Conservation (phyloP, 2,329 filamentous ascomycete species). For the Chaetomiaceae sp. region DNA sequence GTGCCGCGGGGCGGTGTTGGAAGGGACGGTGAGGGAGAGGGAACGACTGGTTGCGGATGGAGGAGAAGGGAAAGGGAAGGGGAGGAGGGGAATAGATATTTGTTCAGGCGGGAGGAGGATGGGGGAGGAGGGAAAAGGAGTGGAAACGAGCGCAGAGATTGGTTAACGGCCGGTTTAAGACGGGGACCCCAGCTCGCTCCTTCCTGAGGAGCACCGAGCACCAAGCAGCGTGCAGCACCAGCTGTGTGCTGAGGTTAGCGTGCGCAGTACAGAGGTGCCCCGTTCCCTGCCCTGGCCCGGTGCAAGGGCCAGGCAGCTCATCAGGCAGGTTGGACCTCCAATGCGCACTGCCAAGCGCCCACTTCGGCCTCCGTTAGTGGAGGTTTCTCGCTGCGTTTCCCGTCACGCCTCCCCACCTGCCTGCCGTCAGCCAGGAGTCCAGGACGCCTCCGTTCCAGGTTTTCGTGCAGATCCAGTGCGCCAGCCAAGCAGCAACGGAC, state of each 20-base stretch:
- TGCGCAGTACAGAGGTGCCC: too few relatives aligned
- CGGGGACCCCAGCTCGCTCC: slow-evolving; percentile 28
- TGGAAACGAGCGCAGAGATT: slow-evolving; percentile 42
- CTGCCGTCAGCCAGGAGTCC: too few relatives aligned
- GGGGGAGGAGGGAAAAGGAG: slow-evolving; percentile 48
- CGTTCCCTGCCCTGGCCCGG: slow-evolving; percentile 20
- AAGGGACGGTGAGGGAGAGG: slow-evolving; percentile 45
- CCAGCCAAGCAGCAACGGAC: slow-evolving; percentile 14
- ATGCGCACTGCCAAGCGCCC: too few relatives aligned
- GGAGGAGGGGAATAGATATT: slow-evolving; percentile 39
- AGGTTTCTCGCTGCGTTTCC: too few relatives aligned
- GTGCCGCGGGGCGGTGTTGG: slow-evolving; percentile 29
- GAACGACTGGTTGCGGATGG: slow-evolving; percentile 48
- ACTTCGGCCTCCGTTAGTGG: too few relatives aligned
- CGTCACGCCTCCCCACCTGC: too few relatives aligned
- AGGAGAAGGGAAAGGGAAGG: slow-evolving; percentile 31
- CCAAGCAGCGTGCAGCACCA: slow-evolving; percentile 25
- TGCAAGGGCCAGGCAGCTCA: slow-evolving; percentile 10
- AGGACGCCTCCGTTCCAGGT: too few relatives aligned
- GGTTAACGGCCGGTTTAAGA: slow-evolving; percentile 40
- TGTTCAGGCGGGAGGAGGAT: slow-evolving; percentile 45
- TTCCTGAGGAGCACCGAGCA: slow-evolving; percentile 20
- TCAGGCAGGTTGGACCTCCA: too few relatives aligned
- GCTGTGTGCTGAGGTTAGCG: slow-evolving; percentile 22
- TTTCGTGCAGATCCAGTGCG: too few relatives aligned